Conservation (phyloP, 306 rosid species). For the Quercus dentata region DNA sequence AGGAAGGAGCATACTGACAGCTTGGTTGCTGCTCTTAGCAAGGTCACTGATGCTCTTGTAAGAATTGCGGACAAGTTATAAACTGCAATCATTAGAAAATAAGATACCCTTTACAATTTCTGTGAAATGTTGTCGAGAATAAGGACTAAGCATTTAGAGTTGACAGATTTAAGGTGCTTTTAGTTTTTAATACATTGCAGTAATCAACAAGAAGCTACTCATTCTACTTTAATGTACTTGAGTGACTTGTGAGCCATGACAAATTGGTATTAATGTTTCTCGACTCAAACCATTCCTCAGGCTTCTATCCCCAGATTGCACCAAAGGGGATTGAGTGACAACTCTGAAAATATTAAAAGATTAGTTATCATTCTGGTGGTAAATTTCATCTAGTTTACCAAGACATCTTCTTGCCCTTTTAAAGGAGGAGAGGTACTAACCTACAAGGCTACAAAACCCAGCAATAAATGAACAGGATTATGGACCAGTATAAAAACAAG, state of each 20-base stretch:
- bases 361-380: background rate
- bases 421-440: background rate
- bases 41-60: constrained; percentile 48
- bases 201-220: background rate
- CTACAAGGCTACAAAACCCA: background rate
- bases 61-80: constrained; percentile 56
- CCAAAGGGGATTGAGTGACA: background rate
- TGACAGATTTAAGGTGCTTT: background rate
- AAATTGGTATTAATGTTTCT: background rate
- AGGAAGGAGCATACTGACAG: constrained; percentile 40
- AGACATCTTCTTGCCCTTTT: background rate
- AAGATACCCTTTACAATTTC: background rate
- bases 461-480: background rate
- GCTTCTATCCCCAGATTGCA: background rate
- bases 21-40: constrained; percentile 43
- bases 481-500: background rate
- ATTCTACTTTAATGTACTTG: background rate
- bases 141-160: constrained; percentile 13
- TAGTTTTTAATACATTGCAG: no score
- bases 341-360: background rate
- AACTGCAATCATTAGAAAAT: constrained; percentile 13
- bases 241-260: background rate
- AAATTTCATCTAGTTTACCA: background rate
- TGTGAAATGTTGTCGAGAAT: background rate
- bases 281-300: background rate